These are phyloP conservation scores for Torulaspora pretoriensis DNA, from an alignment of 1,139 yeast species.

Conservation along the genomic window DNA sequence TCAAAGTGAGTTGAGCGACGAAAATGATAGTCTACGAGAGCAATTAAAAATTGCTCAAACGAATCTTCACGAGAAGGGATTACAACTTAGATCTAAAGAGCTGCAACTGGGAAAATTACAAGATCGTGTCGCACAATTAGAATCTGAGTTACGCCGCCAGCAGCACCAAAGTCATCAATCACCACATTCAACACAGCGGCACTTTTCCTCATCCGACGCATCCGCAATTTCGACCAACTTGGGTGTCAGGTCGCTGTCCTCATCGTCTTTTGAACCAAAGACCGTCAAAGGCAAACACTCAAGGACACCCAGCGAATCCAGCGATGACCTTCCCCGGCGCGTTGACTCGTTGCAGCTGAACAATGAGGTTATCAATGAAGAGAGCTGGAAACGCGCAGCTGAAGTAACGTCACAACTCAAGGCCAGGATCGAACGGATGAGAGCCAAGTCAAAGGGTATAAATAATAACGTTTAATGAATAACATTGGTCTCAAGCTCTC, in stretches of 20 bases:
- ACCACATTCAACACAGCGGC: conserved; percentile 6
- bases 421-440: conserved; percentile 87
- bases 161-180: conserved; percentile 2
- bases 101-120: conserved; percentile 24
- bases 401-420: conserved; percentile 82
- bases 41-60: conserved; percentile 33
- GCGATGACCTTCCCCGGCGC: conserved; percentile 31
- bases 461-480: conserved; percentile 7
- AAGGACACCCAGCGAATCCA: conserved; percentile 26
- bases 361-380: conserved; percentile 45
- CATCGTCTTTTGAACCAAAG: conserved; percentile 16
- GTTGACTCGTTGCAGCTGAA: conserved; percentile 28
- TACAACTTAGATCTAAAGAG: conserved; percentile 25
- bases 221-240: conserved; percentile 18
- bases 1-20: conserved; percentile 44
- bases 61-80: conserved; percentile 22
- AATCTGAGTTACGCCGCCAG: conserved; percentile 16
- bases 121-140: conserved; percentile 22
- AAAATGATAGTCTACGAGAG: conserved; percentile 46
- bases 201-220: conserved; percentile 10
- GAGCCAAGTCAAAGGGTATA: conserved; percentile 47
- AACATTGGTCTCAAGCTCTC: neutral
- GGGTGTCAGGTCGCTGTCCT: conserved; percentile 19
- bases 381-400: conserved; percentile 85
- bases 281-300: conserved; percentile 11